Evolutionary conservation across 2,329 filamentous ascomycete species (phyloP).

Genomic region (Didymella pomorum): DNA sequence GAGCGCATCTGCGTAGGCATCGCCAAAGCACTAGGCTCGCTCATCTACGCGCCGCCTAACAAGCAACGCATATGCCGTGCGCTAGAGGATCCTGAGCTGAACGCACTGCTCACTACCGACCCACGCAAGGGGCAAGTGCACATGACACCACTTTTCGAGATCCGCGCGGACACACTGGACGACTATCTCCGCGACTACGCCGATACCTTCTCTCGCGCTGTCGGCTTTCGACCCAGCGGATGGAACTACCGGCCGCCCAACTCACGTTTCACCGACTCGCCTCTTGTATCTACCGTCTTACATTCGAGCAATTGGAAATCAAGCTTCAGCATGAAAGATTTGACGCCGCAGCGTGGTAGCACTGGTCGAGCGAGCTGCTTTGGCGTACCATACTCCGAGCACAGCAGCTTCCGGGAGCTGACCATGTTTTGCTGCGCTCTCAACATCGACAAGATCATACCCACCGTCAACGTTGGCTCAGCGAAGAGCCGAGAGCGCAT

Average conservation of each 20-base stretch:
- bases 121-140: conserved; percentile 91
- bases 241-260: conserved; percentile 88
- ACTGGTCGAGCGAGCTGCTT: conserved; percentile 85
- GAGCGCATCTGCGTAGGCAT: conserved; percentile 95
- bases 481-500: conserved; percentile 70
- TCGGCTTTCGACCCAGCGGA: conserved; percentile 90
- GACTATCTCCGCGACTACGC: conserved; percentile 86
- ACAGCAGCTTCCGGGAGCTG: conserved; percentile 92
- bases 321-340: conserved; percentile 73
- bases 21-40: conserved; percentile 81
- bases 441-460: conserved; percentile 87
- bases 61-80: conserved; percentile 88
- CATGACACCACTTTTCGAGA: conserved; percentile 96
- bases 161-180: conserved; percentile 86
- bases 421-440: conserved; percentile 91
- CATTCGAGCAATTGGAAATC: conserved; percentile 77
- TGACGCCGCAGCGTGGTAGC: conserved; percentile 83
- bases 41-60: conserved; percentile 84
- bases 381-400: conserved; percentile 94
- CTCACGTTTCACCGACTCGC: conserved; percentile 68
- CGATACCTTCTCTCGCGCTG: conserved; percentile 82
- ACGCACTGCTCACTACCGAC: conserved; percentile 77
- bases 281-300: conserved; percentile 70
- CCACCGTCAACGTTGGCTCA: conserved; percentile 86
- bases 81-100: conserved; percentile 84